Conservation (phyloP, 768 basidiomycete genomes). For the Trametes punicea region DNA sequence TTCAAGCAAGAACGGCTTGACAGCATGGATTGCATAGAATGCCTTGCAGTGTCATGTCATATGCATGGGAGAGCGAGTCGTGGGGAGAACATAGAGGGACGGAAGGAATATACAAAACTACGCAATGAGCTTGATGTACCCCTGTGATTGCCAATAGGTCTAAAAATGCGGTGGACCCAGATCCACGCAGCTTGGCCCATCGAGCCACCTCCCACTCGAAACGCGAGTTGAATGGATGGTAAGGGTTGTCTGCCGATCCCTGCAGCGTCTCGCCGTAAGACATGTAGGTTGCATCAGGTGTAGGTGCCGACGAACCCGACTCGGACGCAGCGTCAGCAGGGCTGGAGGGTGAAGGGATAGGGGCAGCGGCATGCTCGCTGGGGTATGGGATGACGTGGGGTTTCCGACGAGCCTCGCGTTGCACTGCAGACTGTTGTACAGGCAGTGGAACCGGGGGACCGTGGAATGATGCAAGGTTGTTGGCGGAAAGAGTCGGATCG, state of each 20-base stretch:
- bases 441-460: neutral
- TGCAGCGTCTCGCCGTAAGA: too few relatives aligned
- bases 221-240: slow-evolving; percentile 34
- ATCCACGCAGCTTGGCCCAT: slow-evolving; percentile 39
- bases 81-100: neutral
- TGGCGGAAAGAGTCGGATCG: neutral
- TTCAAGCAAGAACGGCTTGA: too few relatives aligned
- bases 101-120: neutral
- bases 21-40: too few relatives aligned
- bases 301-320: too few relatives aligned
- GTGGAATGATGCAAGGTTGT: neutral
- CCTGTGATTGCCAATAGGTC: slow-evolving; percentile 39
- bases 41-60: too few relatives aligned
- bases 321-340: too few relatives aligned
- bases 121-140: slow-evolving; percentile 26
- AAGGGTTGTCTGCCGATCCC: slow-evolving; percentile 1
- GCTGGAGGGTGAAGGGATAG: too few relatives aligned
- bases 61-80: too few relatives aligned
- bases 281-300: too few relatives aligned
- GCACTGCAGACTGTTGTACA: too few relatives aligned
- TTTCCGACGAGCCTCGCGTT: too few relatives aligned
- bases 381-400: neutral
- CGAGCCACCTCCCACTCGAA: slow-evolving; percentile 39
- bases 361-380: neutral
- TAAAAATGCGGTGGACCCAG: slow-evolving; percentile 36